phyloP scores from a whole-genome alignment of 2,329 filamentous ascomycete species.

The Tolypocladium ophioglossoides region DNA sequence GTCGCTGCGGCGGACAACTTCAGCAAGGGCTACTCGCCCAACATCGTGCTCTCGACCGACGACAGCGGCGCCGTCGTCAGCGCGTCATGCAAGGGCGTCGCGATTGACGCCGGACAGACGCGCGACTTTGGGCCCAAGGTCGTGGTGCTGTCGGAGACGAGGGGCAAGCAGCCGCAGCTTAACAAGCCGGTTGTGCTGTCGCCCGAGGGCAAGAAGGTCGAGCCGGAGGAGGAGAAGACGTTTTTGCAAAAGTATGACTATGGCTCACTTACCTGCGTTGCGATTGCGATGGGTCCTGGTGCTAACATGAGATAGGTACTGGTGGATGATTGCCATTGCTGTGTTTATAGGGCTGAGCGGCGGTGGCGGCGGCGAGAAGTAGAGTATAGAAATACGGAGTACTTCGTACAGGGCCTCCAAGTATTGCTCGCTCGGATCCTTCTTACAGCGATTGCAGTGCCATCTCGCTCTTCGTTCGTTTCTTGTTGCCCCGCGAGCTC shows the following conservation, averaged over 20 bases:
- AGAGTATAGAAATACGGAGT: slow-evolving; percentile 15
- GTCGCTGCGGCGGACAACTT: slow-evolving; percentile 47
- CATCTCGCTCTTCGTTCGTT: neutral
- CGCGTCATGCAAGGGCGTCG: slow-evolving; percentile 42
- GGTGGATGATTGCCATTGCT: slow-evolving; percentile 51
- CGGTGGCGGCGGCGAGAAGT: slow-evolving; percentile 40
- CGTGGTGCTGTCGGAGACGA: slow-evolving; percentile 33
- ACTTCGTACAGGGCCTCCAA: neutral
- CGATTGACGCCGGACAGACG: slow-evolving; percentile 53
- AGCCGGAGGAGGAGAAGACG: slow-evolving; percentile 47
- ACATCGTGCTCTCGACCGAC: slow-evolving; percentile 42
- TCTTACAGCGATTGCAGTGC: neutral
- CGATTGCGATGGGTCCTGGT: slow-evolving; percentile 1
- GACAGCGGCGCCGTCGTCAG: slow-evolving; percentile 34
- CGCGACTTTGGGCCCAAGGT: slow-evolving; percentile 55
- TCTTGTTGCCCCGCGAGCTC: neutral
- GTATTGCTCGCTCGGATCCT: neutral
- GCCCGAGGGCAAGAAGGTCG: slow-evolving; percentile 48
- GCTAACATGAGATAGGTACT: slow-evolving; percentile 44
- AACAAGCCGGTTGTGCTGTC: slow-evolving; percentile 54
- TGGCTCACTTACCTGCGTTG: neutral
- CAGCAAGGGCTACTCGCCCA: slow-evolving; percentile 48
- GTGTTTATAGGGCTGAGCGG: slow-evolving; percentile 42
- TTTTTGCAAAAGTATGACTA: slow-evolving; percentile 52
- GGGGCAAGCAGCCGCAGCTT: slow-evolving; percentile 46